phyloP scores from a whole-genome alignment of 1,139 yeast species.

The Chernovozyma aurita region DNA sequence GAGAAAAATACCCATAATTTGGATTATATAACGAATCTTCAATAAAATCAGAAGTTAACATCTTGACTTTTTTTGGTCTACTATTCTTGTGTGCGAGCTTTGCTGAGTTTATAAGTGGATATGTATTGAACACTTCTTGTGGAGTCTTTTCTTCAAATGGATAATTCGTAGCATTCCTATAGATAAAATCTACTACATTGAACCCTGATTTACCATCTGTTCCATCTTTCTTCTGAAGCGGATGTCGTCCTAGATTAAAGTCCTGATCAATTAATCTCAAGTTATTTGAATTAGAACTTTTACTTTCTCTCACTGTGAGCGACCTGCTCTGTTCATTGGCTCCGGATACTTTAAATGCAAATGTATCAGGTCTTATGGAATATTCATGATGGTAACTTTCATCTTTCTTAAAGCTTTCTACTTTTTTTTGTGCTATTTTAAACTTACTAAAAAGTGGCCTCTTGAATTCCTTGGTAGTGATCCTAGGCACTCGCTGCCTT shows the following conservation, averaged over 20 bases:
- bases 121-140: conserved; percentile 36
- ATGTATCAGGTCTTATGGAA: conserved; percentile 46
- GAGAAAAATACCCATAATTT: conserved; percentile 73
- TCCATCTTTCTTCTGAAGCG: conserved; percentile 22
- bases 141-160: conserved; percentile 39
- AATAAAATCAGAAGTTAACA: conserved; percentile 74
- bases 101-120: conserved; percentile 39
- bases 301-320: conserved; percentile 1
- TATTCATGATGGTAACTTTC: conserved; percentile 39
- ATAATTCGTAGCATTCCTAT: conserved; percentile 41
- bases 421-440: conserved; percentile 16
- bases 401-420: conserved; percentile 17
- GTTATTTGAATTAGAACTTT: not conserved
- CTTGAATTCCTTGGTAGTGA: not conserved
- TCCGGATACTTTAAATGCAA: conserved; percentile 40
- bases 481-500: not conserved
- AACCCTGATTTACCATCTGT: conserved; percentile 12
- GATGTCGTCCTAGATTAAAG: conserved; percentile 15
- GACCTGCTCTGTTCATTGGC: conserved; percentile 16
- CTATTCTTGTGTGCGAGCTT: conserved; percentile 39
- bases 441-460: conserved; percentile 19
- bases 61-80: conserved; percentile 62
- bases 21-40: conserved; percentile 85
- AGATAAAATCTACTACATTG: conserved; percentile 35
- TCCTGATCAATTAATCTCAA: not conserved